Percentiles rank a stretch among this genome's conserved stretches.
Conservation (phyloP, 768 basidiomycete species). For the Strobilomyces dryophilus region DNA sequence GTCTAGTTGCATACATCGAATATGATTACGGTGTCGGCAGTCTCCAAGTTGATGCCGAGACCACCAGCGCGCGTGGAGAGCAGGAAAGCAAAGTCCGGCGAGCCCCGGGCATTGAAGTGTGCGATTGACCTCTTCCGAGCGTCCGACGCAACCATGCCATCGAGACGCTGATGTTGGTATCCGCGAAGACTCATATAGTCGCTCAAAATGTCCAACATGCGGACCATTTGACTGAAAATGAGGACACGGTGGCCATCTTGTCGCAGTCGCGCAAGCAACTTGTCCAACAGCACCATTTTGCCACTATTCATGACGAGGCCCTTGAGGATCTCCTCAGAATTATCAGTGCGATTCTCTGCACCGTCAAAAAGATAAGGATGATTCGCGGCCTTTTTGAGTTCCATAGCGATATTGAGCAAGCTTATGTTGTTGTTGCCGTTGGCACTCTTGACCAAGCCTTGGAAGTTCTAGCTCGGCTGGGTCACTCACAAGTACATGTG, state of each 20-base stretch:
- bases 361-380: slow-evolving; percentile 98
- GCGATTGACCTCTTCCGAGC: slow-evolving; percentile 93
- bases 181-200: slow-evolving; percentile 92
- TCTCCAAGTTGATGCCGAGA: slow-evolving; percentile 97
- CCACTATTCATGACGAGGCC: slow-evolving; percentile 99
- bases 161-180: slow-evolving; percentile 90
- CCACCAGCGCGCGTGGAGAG: slow-evolving; percentile 96
- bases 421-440: slow-evolving; percentile 90
- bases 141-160: slow-evolving; percentile 94
- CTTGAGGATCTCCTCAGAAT: slow-evolving; percentile 79
- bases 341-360: slow-evolving; percentile 65
- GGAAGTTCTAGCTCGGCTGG: slow-evolving; percentile 67
- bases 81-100: slow-evolving; percentile 94
- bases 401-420: slow-evolving; percentile 98
- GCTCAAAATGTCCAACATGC: slow-evolving; percentile 96
- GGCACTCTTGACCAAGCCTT: slow-evolving; percentile 85
- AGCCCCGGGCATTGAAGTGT: slow-evolving; percentile 92
- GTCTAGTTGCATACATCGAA: slow-evolving; percentile 72
- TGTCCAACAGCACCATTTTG: slow-evolving; percentile 97
- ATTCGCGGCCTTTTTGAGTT: slow-evolving; percentile 97
- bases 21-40: slow-evolving; percentile 97
- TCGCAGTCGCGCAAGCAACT: slow-evolving; percentile 84
- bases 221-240: slow-evolving; percentile 99
- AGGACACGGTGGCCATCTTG: slow-evolving; percentile 94
- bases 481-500: slow-evolving; percentile 1